These are phyloP conservation scores for Colletotrichum shisoi DNA, from an alignment of 2,329 filamentous ascomycete genomes.

Conservation along the genomic window DNA sequence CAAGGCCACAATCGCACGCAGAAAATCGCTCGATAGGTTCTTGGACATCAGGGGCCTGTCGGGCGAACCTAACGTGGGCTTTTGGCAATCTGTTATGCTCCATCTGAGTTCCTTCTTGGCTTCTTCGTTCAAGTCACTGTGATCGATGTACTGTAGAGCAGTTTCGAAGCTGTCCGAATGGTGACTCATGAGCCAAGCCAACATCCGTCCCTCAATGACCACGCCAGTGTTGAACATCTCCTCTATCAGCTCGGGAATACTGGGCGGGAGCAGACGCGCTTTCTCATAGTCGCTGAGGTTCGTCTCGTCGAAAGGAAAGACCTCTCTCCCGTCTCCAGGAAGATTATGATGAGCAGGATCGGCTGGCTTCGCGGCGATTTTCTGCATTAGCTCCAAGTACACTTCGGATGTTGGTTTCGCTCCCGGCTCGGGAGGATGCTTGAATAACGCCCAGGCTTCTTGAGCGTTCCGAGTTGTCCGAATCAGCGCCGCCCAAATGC, in stretches of 20 bases:
- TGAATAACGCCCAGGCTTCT: constrained; percentile 67
- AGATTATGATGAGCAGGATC: constrained; percentile 39
- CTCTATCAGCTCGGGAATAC: constrained; percentile 64
- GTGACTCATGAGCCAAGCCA: constrained; percentile 32
- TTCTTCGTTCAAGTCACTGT: constrained; percentile 18
- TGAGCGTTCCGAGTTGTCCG: constrained; percentile 66
- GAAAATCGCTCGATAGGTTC: constrained; percentile 46
- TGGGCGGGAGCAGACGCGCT: constrained; percentile 68
- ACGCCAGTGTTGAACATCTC: constrained; percentile 63
- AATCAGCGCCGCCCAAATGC: constrained; percentile 64
- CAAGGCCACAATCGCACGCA: constrained; percentile 33
- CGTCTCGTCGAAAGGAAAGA: constrained; percentile 48
- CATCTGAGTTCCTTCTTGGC: constrained; percentile 4
- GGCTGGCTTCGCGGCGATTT: constrained; percentile 55
- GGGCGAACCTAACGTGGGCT: neutral
- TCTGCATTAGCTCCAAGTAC: constrained; percentile 68
- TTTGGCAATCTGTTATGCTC: neutral
- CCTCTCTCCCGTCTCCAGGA: constrained; percentile 46
- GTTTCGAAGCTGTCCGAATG: constrained; percentile 34
- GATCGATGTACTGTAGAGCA: constrained; percentile 46
- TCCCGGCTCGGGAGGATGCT: constrained; percentile 48
- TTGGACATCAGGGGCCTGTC: neutral
- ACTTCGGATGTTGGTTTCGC: constrained; percentile 53
- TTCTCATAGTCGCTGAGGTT: constrained; percentile 72
- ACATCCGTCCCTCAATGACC: constrained; percentile 40